Evolutionary conservation across 2,329 filamentous ascomycete genomes (phyloP).

Genomic region (Aspergillus sp.): DNA sequence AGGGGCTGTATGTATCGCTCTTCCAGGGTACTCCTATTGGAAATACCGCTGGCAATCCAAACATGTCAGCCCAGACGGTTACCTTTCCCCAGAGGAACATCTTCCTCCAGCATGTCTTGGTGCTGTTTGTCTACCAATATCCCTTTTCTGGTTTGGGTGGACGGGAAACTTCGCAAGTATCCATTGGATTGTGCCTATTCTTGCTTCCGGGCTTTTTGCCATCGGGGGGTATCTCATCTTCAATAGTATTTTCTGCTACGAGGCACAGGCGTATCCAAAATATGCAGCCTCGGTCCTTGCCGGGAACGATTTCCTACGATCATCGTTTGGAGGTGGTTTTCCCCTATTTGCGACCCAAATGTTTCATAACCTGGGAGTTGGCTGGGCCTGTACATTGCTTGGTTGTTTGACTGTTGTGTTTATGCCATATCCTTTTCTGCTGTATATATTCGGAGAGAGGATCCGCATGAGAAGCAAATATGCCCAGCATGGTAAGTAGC

Average conservation of each 20-base stretch:
- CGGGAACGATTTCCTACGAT: conserved; percentile 40
- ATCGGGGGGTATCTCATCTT: conserved; percentile 17
- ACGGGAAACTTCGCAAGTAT: conserved; percentile 21
- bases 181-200: conserved; percentile 48
- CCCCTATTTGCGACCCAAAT: conserved; percentile 32
- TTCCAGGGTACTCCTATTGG: conserved; percentile 10
- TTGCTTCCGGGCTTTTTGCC: conserved; percentile 50
- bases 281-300: conserved; percentile 43
- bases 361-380: conserved; percentile 33
- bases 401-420: conserved; percentile 29
- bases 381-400: conserved; percentile 36
- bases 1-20: conserved; percentile 6
- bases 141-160: conserved; percentile 16
- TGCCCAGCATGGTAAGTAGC: background rate
- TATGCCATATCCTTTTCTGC: conserved; percentile 25
- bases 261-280: conserved; percentile 26
- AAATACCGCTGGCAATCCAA: conserved; percentile 12
- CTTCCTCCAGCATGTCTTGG: conserved; percentile 14
- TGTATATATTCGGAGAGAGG: conserved; percentile 8
- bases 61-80: background rate
- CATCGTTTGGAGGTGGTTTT: conserved; percentile 38
- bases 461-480: conserved; percentile 7
- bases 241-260: conserved; percentile 23
- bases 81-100: conserved; percentile 11
- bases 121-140: background rate